Conservation (phyloP, 2,329 filamentous ascomycete genomes). For the Penicillium sp. region DNA sequence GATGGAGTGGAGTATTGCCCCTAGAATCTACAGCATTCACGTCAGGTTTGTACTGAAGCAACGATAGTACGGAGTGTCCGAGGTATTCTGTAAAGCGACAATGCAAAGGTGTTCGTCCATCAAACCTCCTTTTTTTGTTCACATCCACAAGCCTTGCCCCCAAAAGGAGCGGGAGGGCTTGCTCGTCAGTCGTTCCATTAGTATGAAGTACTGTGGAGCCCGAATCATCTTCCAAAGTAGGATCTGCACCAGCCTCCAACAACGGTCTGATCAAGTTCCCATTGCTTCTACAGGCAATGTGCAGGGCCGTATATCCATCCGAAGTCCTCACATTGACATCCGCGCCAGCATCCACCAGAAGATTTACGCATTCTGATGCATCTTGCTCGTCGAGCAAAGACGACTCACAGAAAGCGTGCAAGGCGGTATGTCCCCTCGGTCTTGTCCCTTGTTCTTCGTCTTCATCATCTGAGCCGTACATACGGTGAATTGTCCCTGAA, state of each 20-base stretch:
- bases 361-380: neutral
- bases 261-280: neutral
- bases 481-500: too few species aligned
- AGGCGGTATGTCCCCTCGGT: constrained; percentile 6
- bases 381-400: neutral
- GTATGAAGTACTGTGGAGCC: constrained; percentile 8
- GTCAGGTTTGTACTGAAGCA: constrained; percentile 7
- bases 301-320: constrained; percentile 10
- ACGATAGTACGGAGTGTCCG: neutral
- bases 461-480: too few species aligned
- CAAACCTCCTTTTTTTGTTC: neutral
- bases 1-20: neutral
- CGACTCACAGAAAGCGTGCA: constrained; percentile 6
- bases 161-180: neutral
- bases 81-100: neutral
- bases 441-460: too few species aligned
- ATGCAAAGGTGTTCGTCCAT: neutral
- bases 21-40: neutral
- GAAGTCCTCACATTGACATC: constrained; percentile 4
- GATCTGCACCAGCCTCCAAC: constrained; percentile 12
- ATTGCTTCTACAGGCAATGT: constrained; percentile 1
- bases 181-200: neutral
- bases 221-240: neutral
- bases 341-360: constrained; percentile 12
- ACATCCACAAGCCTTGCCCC: neutral